Percentiles rank a stretch among this genome's conserved stretches.
Evolutionary conservation across 805 yeast species (phyloP).

Genomic region (Kluyveromyces starmeri): DNA sequence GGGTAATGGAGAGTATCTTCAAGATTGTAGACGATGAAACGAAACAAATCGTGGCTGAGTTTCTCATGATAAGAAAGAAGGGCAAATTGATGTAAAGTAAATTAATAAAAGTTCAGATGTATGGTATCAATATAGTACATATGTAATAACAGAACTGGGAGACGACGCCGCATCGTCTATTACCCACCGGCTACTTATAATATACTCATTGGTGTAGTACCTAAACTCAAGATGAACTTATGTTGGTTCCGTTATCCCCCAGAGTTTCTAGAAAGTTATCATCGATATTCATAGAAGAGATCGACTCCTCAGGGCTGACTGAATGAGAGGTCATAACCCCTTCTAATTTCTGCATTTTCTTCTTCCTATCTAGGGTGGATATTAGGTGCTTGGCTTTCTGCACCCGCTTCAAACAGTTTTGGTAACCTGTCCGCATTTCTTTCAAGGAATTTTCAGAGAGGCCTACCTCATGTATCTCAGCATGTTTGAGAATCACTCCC

Average conservation of each 20-base stretch:
- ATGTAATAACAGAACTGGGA: too few species aligned
- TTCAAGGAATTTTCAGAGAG: slow-evolving; percentile 21
- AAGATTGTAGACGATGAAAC: slow-evolving; percentile 48
- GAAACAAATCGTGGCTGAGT: slow-evolving; percentile 26
- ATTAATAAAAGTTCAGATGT: not conserved
- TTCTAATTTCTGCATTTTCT: slow-evolving; percentile 3
- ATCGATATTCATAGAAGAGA: slow-evolving; percentile 5
- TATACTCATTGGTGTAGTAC: too few species aligned
- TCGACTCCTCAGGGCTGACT: slow-evolving; percentile 1
- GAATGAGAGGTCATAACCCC: slow-evolving; percentile 5
- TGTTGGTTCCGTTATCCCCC: not conserved
- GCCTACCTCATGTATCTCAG: slow-evolving; percentile 22
- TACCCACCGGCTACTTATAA: too few species aligned
- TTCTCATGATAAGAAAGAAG: slow-evolving; percentile 24
- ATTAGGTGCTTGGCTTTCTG: slow-evolving; percentile 14
- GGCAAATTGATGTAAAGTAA: slow-evolving; percentile 25
- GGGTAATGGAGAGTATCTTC: slow-evolving; percentile 48
- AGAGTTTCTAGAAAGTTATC: not conserved
- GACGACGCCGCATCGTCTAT: too few species aligned
- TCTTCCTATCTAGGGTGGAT: slow-evolving; percentile 4
- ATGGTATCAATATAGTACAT: too few species aligned
- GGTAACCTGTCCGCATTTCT: slow-evolving; percentile 22
- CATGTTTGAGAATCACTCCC: slow-evolving; percentile 23
- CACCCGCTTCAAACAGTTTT: slow-evolving; percentile 18
- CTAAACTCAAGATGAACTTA: not conserved